These are phyloP conservation scores for Delonix regia DNA, from an alignment of 306 rosid genomes.

Conservation along the genomic window DNA sequence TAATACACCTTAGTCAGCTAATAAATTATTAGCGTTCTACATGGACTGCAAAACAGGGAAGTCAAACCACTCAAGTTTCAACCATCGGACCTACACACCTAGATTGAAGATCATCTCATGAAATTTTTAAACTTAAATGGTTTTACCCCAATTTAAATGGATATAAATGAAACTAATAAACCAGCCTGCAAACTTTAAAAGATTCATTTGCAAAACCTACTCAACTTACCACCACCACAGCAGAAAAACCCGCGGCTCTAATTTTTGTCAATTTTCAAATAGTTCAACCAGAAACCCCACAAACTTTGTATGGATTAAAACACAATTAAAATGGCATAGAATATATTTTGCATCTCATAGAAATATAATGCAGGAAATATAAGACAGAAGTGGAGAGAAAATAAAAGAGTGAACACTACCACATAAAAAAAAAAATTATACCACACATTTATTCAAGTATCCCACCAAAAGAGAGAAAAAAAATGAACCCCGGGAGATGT, in stretches of 20 bases:
- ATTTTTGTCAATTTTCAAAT: background rate
- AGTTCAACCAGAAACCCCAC: background rate
- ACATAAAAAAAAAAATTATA: background rate
- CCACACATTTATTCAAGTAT: constrained; percentile 3
- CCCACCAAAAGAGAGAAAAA: background rate
- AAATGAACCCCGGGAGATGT: background rate
- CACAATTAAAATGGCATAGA: background rate
- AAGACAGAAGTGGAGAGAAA: too few species aligned
- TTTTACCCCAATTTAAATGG: too few species aligned
- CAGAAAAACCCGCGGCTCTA: background rate
- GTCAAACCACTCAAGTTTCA: background rate
- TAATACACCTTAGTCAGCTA: background rate
- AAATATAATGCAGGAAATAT: background rate
- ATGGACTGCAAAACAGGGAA: background rate
- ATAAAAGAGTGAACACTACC: background rate
- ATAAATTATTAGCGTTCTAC: background rate
- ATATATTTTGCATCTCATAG: background rate
- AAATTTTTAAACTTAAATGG: background rate
- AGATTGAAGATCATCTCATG: background rate
- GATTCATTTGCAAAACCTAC: background rate
- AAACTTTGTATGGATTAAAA: background rate
- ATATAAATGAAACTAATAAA: too few species aligned
- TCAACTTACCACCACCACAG: background rate
- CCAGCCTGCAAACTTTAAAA: background rate
- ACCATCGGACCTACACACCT: background rate